Base-by-base conservation (phyloP, 768 basidiomycete genomes). In the Vararia minispora region DNA sequence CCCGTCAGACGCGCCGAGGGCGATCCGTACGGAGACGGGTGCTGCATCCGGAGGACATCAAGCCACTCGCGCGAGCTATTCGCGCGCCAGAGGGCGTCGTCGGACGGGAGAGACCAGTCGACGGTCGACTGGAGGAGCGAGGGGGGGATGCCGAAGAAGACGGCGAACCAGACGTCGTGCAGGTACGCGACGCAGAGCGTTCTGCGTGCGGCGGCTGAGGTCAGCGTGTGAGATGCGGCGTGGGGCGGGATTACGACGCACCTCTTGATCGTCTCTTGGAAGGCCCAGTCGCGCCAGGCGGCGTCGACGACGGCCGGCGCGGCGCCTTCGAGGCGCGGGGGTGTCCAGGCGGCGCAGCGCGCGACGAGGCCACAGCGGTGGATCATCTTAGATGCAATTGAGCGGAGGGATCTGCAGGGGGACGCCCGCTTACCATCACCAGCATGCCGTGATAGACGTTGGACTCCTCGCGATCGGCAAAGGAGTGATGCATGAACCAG, bases 181-280 rank as follows among this genome's bases (percentile, higher is more conserved):
- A 72, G 52, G 52, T 68, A 75, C 0, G 69, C 64, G 14, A 73
- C 47, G 4, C 42, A 36, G 32, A 47, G 37, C 21, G 40, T 32
- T 18, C 49, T 49, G 41, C 12, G 20, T 14, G 28, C 12, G 17
- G 4, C 24, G 36, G 33, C 36, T 34, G 41, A 10, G 9, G 16
- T 26, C 21, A 33, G 24, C 8, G 11, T 12, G n/a, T 17, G 17
- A 18, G 33, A 23, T n/a, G n/a, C 18, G 6, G 17, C 26, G 14
- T 35, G 32, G 10, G 33, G n/a, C n/a, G n/a, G n/a, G n/a, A n/a
- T n/a, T 34, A 37, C 25, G 21, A 47, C 60, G 46, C 39, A 67
- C 72, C 72, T 60, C 51, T 75, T 75, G 38, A 66, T 59, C 11
- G 60, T 69, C 50, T 75, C 73, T 40, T 68, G 62, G 25, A 58